phyloP scores from a whole-genome alignment of 805 yeast species.

The Metschnikowia borealis region DNA sequence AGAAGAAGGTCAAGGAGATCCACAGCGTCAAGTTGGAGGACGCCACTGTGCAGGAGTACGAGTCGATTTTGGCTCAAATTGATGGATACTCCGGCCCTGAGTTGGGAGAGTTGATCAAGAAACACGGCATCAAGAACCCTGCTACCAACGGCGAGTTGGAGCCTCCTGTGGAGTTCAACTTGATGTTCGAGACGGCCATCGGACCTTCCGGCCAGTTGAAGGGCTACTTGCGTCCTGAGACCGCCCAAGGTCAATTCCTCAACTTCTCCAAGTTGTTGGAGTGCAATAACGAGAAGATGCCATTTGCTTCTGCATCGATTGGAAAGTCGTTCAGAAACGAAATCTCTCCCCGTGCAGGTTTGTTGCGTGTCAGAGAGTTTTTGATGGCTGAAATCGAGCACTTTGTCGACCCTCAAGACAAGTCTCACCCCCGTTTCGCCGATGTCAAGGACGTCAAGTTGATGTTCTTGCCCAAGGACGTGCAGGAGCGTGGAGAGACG shows the following conservation, averaged over 20 bases:
- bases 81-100: slow-evolving; percentile 94
- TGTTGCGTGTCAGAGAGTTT: slow-evolving; percentile 96
- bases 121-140: slow-evolving; percentile 86
- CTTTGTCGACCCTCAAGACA: slow-evolving; percentile 89
- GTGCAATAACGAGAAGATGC: slow-evolving; percentile 93
- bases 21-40: slow-evolving; percentile 89
- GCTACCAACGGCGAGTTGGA: slow-evolving; percentile 81
- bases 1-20: slow-evolving; percentile 84
- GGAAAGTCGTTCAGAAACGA: slow-evolving; percentile 99
- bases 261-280: slow-evolving; percentile 92
- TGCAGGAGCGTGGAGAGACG: slow-evolving; percentile 84
- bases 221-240: slow-evolving; percentile 97
- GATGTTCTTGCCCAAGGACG: slow-evolving; percentile 77
- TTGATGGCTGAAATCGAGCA: slow-evolving; percentile 99
- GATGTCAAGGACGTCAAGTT: slow-evolving; percentile 72
- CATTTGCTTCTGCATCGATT: slow-evolving; percentile 98
- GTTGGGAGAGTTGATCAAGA: slow-evolving; percentile 81
- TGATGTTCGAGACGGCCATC: slow-evolving; percentile 98
- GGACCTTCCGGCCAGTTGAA: slow-evolving; percentile 97
- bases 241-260: slow-evolving; percentile 98
- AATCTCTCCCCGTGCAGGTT: slow-evolving; percentile 97
- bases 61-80: slow-evolving; percentile 82
- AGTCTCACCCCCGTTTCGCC: slow-evolving; percentile 74
- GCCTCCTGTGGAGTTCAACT: slow-evolving; percentile 91
- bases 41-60: slow-evolving; percentile 72